phyloP scores from a whole-genome alignment of 768 basidiomycete species.

The Dendrothele bispora region DNA sequence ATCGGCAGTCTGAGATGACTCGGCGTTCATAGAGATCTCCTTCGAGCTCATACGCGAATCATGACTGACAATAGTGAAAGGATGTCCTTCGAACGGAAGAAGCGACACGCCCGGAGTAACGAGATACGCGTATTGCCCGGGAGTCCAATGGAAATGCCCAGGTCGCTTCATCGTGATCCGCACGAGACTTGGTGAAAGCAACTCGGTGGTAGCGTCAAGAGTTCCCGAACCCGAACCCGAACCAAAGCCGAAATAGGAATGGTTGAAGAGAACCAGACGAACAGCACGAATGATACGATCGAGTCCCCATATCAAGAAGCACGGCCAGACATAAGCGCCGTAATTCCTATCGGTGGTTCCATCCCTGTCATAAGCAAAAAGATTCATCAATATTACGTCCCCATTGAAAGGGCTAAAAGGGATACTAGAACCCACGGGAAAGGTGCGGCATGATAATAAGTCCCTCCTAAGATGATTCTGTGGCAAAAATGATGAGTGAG shows the following conservation, averaged over 20 bases:
- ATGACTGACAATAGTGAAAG: constrained; percentile 47
- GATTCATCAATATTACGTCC: too few species aligned
- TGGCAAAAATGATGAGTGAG: background rate
- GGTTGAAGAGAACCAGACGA: constrained; percentile 38
- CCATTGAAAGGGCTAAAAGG: too few species aligned
- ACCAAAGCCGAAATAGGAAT: constrained; percentile 31
- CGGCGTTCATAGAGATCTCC: constrained; percentile 3
- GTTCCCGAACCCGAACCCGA: constrained; percentile 14
- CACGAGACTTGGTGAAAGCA: constrained; percentile 37
- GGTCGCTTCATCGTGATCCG: constrained; percentile 41
- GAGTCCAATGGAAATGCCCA: constrained; percentile 41
- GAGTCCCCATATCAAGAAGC: constrained; percentile 40
- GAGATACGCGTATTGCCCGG: constrained; percentile 51
- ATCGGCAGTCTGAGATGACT: constrained; percentile 2
- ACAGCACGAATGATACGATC: constrained; percentile 39
- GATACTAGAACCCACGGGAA: background rate
- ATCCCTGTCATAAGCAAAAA: too few species aligned
- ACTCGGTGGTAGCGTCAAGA: constrained; percentile 31
- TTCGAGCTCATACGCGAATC: constrained; percentile 21
- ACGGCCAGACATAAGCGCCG: constrained; percentile 34
- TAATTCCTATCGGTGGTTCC: too few species aligned
- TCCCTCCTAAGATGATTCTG: constrained; percentile 31
- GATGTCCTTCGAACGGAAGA: constrained; percentile 48
- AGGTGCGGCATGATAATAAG: constrained; percentile 27
- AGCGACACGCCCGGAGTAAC: constrained; percentile 43